Conservation (phyloP, 495 filamentous ascomycete genomes). For the Jackrogersella minutella region DNA sequence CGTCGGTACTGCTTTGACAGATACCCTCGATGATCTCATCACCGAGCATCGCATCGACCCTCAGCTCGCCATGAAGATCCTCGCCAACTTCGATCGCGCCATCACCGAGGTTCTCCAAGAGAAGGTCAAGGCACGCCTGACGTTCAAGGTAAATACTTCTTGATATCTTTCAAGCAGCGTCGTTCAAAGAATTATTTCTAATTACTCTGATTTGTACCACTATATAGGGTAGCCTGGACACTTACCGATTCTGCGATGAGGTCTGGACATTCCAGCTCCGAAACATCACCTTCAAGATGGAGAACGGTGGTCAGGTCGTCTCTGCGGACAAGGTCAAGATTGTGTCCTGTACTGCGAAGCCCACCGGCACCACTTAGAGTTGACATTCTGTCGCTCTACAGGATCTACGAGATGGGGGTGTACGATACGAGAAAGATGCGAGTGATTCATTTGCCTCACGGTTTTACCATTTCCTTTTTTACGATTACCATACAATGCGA, state of each 20-base stretch:
- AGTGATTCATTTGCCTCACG: background rate
- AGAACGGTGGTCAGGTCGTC: constrained; percentile 68
- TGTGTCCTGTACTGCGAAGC: constrained; percentile 92
- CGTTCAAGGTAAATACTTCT: constrained; percentile 82
- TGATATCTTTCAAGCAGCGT: background rate
- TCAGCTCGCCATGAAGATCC: constrained; percentile 97
- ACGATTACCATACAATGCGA: background rate
- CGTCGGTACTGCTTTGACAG: constrained; percentile 88
- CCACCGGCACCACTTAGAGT: constrained; percentile 61
- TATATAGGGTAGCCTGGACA: constrained; percentile 90
- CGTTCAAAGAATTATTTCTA: background rate
- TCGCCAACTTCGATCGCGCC: constrained; percentile 88
- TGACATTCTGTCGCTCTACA: background rate
- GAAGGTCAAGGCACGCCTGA: constrained; percentile 87
- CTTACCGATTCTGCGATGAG: constrained; percentile 99
- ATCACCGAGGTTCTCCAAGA: constrained; percentile 89
- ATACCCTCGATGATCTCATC: constrained; percentile 96
- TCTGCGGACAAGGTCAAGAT: constrained; percentile 90
- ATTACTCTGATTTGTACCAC: background rate
- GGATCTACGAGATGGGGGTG: background rate
- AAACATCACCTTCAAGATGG: constrained; percentile 96
- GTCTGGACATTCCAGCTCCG: constrained; percentile 99
- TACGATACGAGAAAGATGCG: no score
- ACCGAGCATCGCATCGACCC: constrained; percentile 92
- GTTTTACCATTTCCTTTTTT: background rate